phyloP scores from a whole-genome alignment of 83 land plant genomes.

The Picea engelmannii region DNA sequence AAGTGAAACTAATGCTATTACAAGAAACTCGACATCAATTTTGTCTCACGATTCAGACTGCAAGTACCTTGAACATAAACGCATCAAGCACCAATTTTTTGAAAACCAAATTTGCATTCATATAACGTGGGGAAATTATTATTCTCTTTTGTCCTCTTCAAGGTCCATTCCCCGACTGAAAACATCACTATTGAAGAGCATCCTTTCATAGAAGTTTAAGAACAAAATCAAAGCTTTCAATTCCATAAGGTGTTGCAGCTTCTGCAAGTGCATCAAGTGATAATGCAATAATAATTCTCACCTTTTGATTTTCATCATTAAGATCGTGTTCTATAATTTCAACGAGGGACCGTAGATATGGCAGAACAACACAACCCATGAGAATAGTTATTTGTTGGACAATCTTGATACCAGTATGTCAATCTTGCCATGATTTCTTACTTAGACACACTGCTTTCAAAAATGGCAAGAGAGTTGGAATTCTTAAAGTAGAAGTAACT shows the following conservation, averaged over 20 bases:
- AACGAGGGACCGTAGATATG: constrained; percentile 88
- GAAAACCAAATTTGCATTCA: no score
- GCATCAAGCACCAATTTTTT: no score
- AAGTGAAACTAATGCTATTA: no score
- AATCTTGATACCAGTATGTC: constrained; percentile 97
- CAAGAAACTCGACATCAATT: no score
- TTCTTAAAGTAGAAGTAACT: constrained; percentile 94
- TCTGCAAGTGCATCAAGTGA: constrained; percentile 95
- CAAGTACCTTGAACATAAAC: no score
- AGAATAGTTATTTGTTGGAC: constrained; percentile 98
- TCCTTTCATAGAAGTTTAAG: constrained; percentile 98
- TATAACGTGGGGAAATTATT: no score
- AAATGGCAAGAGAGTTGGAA: constrained; percentile 92
- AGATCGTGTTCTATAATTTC: constrained; percentile 84
- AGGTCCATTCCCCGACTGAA: constrained; percentile 77
- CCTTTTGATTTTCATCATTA: constrained; percentile 95
- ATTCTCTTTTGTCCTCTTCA: constrained; percentile 38
- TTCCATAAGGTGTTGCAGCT: constrained; percentile 96
- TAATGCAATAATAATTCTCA: constrained; percentile 86
- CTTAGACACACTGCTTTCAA: constrained; percentile 98
- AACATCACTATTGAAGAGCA: constrained; percentile 18
- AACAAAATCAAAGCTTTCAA: constrained; percentile 94
- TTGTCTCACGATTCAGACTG: no score
- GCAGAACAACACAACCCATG: constrained; percentile 98
- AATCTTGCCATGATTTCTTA: constrained; percentile 98